Evolutionary conservation across 345 rosid species (phyloP).

Genomic region (Arabis alpina): DNA sequence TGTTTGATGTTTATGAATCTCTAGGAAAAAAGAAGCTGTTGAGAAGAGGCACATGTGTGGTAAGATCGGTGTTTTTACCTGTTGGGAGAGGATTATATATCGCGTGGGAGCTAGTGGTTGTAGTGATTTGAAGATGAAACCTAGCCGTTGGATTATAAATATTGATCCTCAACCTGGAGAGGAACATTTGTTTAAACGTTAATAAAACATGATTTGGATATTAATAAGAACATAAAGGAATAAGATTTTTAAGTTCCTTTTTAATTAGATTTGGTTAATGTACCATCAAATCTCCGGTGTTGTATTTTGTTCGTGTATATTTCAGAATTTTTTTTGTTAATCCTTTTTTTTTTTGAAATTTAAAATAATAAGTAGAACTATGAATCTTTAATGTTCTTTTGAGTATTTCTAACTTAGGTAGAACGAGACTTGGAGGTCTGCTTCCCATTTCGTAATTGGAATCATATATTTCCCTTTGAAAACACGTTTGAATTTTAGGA

Average conservation of each 20-base stretch:
- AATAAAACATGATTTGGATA: background rate
- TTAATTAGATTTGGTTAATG: background rate
- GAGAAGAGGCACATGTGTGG: constrained; percentile 68
- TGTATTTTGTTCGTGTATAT: background rate
- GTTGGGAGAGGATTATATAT: constrained; percentile 81
- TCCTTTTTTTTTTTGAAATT: background rate
- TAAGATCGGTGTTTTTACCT: constrained; percentile 67
- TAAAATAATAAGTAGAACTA: too few relatives aligned
- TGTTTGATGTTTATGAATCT: too few relatives aligned
- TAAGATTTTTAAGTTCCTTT: too few relatives aligned
- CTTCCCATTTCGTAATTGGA: too few relatives aligned
- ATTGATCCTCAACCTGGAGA: constrained; percentile 69
- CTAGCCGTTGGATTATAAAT: constrained; percentile 79
- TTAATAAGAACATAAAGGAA: too few relatives aligned
- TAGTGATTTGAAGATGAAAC: constrained; percentile 28
- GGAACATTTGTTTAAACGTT: constrained; percentile 65
- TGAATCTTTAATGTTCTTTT: too few relatives aligned
- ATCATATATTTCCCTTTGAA: too few relatives aligned
- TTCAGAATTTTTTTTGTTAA: background rate
- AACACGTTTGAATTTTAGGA: too few relatives aligned
- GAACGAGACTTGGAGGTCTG: too few relatives aligned
- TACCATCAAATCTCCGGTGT: background rate
- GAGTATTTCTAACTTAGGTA: too few relatives aligned
- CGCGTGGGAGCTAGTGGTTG: constrained; percentile 51
- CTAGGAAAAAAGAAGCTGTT: too few relatives aligned